Evolutionary conservation across 306 rosid genomes (phyloP), one percentile per base, ranked within the genome.

Genomic region (Parietaria judaica): DNA sequence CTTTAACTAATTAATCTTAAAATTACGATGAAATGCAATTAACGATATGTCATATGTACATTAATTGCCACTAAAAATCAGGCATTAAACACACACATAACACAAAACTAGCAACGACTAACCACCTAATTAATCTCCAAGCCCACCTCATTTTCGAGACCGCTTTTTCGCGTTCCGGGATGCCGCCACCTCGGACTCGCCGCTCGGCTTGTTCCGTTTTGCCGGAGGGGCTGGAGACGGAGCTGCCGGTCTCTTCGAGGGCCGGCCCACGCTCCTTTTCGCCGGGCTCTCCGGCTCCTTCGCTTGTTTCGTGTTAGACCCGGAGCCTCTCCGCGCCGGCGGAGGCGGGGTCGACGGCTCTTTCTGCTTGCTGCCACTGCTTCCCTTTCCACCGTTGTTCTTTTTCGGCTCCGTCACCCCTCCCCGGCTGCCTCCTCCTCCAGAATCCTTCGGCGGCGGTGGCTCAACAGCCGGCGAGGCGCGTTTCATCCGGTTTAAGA

Each of bases 401-500:
- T 67, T 67, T 15, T 35, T 72, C 51, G 44, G 71, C 61, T 67
- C 68, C 15, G 54, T 44, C 8, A 49, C 72, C 11, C 60, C 69
- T 56, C 36, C 58, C 58, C 55, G 10, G 44, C 47, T 73, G 15
- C 62, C 72, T 3, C 47, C 16, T 39, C 62, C 67, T 14, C 62
- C 72, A 3, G 55, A 36, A 12, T 8, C 51, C 63, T 55, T 72
- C 45, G 51, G 48, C 6, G 65, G 43, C 45, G 51, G 48, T 6
- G 65, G 43, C 56, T 67, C 72, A 9, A 6, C 51, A 36, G 68
- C 49, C 3, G 61, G 12, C 8, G 77, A 43, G 36, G 17, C 11
- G 44, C 72, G 61, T 51, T 73, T 73, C 65, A 73, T 61, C 63
- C 69, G 66, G 51, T 60, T 73, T 68, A 73, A 73, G 60, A 73